Base-by-base conservation (phyloP, 2,329 filamentous ascomycete species). In the Colletotrichum magnum region DNA sequence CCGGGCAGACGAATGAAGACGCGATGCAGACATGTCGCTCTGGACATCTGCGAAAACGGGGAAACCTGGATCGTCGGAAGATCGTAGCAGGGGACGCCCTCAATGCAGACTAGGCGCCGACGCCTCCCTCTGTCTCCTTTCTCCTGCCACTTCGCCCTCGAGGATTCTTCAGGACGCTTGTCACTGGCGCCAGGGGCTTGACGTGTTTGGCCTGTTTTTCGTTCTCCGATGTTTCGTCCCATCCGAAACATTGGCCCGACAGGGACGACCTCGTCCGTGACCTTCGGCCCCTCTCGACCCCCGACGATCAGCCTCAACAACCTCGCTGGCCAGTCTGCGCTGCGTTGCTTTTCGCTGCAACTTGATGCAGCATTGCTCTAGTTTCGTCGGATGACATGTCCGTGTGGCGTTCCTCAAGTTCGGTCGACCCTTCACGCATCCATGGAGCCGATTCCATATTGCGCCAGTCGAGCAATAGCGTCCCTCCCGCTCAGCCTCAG, bases 191-290 rank as follows among this genome's bases (percentile, higher is more conserved):
- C 52, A 54, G 52, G 58, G 50, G 47, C 58, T 58, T 7, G 47
- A 54, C 28, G 39, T 15, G 32, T 32, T 70, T 68, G 39, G 52
- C 54, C 62, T 26, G 51, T 60, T 43, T 57, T 43, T 56, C 51
- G 16, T 52, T 47, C 51, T 58, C 67, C 62, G 45, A 69, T 67
- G 61, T 67, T 71, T 61, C 53, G 53, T 57, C 56, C 50, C 69
- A 68, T 72, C 65, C 70, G 66, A 74, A 73, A 74, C 72, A 73
- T 68, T 69, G 64, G 71, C 72, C 66, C 58, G 71, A 72, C 72
- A 72, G 62, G 68, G 69, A 64, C 52, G 54, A 36, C 68, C 53
- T 61, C 53, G 67, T 28, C 51, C 48, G 56, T 12, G 54, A 58
- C 61, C 60, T 32, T 36, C 9, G 32, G 32, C 32, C 32, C 32